phyloP scores from a whole-genome alignment of 192 early-diverging fungal genomes.

The Backusella mclennaniae region DNA sequence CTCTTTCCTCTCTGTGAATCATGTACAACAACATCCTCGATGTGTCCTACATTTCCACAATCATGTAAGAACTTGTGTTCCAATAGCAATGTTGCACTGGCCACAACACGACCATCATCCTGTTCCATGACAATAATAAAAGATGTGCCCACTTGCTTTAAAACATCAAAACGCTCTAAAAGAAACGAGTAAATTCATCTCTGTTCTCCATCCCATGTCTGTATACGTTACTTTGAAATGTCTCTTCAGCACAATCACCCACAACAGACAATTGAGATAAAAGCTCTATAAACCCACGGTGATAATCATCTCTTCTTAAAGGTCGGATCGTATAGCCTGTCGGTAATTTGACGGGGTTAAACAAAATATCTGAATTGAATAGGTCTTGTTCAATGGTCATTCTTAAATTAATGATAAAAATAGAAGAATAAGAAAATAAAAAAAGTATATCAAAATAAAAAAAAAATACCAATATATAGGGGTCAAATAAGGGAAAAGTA shows the following conservation, averaged over 20 bases:
- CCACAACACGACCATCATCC: conserved; percentile 61
- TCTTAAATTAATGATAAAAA: background rate
- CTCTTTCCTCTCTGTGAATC: conserved; percentile 70
- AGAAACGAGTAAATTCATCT: background rate
- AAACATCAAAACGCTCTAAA: conserved; percentile 69
- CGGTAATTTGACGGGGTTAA: background rate
- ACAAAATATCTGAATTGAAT: background rate
- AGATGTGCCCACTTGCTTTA: conserved; percentile 67
- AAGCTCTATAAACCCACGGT: conserved; percentile 66
- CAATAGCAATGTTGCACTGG: conserved; percentile 81
- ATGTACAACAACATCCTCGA: conserved; percentile 87
- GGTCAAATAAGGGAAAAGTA: background rate
- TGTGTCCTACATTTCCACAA: conserved; percentile 87
- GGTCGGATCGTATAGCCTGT: conserved; percentile 75
- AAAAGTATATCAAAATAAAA: background rate
- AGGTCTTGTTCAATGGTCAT: background rate
- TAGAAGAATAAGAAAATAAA: background rate
- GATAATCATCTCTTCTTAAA: conserved; percentile 72
- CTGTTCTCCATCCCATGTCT: too few species aligned
- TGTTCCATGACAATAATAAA: conserved; percentile 89
- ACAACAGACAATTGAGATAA: conserved; percentile 78
- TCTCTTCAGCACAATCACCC: conserved; percentile 66
- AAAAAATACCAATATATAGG: background rate
- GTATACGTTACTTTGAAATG: conserved; percentile 57
- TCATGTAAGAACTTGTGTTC: conserved; percentile 89